Evolutionary conservation across 768 basidiomycete genomes (phyloP).

Genomic region (Boletus patriciae): DNA sequence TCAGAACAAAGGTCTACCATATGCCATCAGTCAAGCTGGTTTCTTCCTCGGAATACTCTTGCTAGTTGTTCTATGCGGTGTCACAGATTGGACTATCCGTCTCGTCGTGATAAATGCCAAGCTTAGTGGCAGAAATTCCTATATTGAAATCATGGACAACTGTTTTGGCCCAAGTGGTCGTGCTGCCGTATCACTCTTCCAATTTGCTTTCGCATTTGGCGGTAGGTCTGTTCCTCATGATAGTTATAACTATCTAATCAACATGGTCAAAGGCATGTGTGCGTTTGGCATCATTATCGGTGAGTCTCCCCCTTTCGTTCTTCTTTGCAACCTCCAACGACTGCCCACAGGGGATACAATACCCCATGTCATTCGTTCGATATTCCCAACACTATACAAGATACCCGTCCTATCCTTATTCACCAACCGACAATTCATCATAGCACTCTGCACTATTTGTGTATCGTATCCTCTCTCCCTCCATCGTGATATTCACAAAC

Average conservation of each 20-base stretch:
- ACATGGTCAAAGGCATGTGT: conserved; percentile 74
- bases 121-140: conserved; percentile 86
- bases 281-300: conserved; percentile 96
- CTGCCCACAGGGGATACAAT: conserved; percentile 78
- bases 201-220: conserved; percentile 97
- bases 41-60: conserved; percentile 87
- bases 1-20: conserved; percentile 71
- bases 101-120: conserved; percentile 96
- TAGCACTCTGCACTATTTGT: conserved; percentile 78
- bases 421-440: conserved; percentile 86
- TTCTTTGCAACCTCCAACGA: neutral
- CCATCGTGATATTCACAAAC: conserved; percentile 96
- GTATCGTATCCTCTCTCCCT: conserved; percentile 95
- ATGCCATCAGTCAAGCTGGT: conserved; percentile 92
- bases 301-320: conserved; percentile 18
- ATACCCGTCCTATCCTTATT: conserved; percentile 77
- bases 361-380: conserved; percentile 85
- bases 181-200: conserved; percentile 93
- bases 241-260: conserved; percentile 2
- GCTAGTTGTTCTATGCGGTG: conserved; percentile 70
- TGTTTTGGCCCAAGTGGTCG: conserved; percentile 92
- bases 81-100: conserved; percentile 98
- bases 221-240: conserved; percentile 46
- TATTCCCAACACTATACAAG: conserved; percentile 68
- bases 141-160: conserved; percentile 92